Evolutionary conservation across 2,329 filamentous ascomycete species (phyloP).

Genomic region (Magnaporthiopsis incrustans): DNA sequence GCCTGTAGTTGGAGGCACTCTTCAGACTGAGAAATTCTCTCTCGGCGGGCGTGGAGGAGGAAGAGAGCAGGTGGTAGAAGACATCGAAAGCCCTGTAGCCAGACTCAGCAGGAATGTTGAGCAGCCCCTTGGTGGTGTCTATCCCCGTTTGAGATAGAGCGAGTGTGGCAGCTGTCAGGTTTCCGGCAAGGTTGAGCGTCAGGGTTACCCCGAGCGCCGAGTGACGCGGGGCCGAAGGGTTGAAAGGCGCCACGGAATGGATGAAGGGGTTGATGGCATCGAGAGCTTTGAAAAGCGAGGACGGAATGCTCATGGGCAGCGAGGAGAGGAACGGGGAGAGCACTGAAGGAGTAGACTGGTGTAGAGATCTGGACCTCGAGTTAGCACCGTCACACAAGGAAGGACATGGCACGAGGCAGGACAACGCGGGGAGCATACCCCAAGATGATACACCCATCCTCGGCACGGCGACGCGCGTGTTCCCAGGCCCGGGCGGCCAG

Average conservation of each 20-base stretch:
- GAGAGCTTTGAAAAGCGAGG: constrained; percentile 67
- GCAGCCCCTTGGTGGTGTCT: constrained; percentile 70
- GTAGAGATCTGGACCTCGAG: constrained; percentile 58
- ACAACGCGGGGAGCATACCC: constrained; percentile 48
- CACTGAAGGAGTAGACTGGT: constrained; percentile 79
- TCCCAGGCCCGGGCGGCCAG: constrained; percentile 86
- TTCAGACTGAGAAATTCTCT: constrained; percentile 80
- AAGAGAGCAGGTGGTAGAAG: constrained; percentile 92
- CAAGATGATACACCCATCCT: constrained; percentile 88
- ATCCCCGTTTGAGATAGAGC: constrained; percentile 82
- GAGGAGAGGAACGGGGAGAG: constrained; percentile 73
- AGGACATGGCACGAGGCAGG: not conserved
- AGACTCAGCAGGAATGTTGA: constrained; percentile 68
- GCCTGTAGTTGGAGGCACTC: constrained; percentile 64
- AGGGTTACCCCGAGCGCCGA: constrained; percentile 74
- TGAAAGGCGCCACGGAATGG: constrained; percentile 78
- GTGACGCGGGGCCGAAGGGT: constrained; percentile 76
- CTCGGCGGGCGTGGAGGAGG: constrained; percentile 82
- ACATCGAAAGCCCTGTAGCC: constrained; percentile 94
- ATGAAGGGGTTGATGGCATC: constrained; percentile 80
- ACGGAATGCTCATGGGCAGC: constrained; percentile 71
- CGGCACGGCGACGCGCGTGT: constrained; percentile 85
- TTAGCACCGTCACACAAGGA: not conserved
- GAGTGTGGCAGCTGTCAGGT: constrained; percentile 65
- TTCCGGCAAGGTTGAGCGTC: constrained; percentile 73